A percentile compares a stretch with the other conserved stretches of the same genome.
These are phyloP conservation scores for Trichoderma hamatum DNA, from an alignment of 2,329 filamentous ascomycete species.

Conservation along the genomic window DNA sequence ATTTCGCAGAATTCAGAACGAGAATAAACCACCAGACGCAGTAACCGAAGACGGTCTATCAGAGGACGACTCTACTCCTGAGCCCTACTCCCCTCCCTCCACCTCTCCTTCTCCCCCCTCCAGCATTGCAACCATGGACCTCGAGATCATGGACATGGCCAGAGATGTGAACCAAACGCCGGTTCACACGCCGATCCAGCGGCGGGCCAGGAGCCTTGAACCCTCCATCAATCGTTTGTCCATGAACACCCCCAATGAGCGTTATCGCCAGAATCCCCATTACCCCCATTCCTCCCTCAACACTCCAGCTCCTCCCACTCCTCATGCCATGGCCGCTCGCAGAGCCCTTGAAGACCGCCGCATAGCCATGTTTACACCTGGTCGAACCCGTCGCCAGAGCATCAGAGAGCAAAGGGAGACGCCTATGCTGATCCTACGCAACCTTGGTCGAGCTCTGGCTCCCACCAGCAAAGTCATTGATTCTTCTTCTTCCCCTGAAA, in stretches of 20 bases:
- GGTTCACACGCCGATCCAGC: conserved; percentile 34
- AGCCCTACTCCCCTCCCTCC: neutral
- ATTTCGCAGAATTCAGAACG: neutral
- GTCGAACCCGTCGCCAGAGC: conserved; percentile 60
- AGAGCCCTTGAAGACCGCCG: conserved; percentile 62
- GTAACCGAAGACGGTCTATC: neutral
- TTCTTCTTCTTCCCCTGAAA: conserved; percentile 49
- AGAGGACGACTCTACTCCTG: neutral
- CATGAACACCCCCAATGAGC: conserved; percentile 49
- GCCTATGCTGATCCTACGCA: conserved; percentile 56
- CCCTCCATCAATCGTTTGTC: conserved; percentile 46
- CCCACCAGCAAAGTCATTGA: conserved; percentile 49
- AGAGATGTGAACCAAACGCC: neutral
- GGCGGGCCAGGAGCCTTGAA: conserved; percentile 39
- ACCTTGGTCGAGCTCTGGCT: conserved; percentile 58
- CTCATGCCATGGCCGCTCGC: conserved; percentile 63
- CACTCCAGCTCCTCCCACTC: conserved; percentile 55
- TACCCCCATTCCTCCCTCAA: conserved; percentile 44
- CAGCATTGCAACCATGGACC: conserved; percentile 7
- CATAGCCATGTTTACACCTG: conserved; percentile 62
- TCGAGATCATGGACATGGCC: conserved; percentile 14
- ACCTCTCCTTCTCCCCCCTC: neutral
- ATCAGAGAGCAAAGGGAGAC: conserved; percentile 59
- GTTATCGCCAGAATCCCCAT: conserved; percentile 40
- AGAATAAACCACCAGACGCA: neutral